Conservation (phyloP, 2,329 filamentous ascomycete species). For the Coniochaeta sp. region DNA sequence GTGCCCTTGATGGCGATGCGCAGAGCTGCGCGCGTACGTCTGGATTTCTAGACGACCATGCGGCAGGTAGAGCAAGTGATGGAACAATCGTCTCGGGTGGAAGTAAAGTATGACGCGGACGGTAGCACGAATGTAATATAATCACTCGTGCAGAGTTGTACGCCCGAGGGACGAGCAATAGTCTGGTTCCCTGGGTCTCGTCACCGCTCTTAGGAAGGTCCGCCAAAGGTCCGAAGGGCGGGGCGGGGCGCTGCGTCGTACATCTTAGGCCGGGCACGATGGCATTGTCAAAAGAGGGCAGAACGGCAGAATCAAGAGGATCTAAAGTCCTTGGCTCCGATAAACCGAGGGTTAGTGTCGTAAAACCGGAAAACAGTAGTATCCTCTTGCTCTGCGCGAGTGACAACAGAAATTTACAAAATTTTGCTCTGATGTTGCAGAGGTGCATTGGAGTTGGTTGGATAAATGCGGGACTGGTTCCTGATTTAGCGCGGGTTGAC, state of each 20-base stretch:
- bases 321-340: neutral
- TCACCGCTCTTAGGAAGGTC: constrained; percentile 2
- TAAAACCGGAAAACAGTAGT: too few relatives aligned
- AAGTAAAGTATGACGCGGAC: neutral
- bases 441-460: neutral
- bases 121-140: neutral
- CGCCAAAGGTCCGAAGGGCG: constrained; percentile 2
- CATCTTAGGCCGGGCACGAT: neutral
- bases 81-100: constrained; percentile 2
- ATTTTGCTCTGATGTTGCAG: neutral
- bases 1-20: neutral
- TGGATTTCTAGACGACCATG: neutral
- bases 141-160: neutral
- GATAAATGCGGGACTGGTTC: neutral
- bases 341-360: neutral
- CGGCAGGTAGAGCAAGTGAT: neutral
- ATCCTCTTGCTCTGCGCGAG: neutral
- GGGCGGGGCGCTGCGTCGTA: neutral
- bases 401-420: neutral
- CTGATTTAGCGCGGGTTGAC: constrained; percentile 1
- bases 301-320: neutral
- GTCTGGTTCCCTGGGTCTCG: neutral
- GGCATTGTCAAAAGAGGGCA: neutral
- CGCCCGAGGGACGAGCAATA: neutral
- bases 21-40: neutral